Base-by-base conservation (phyloP, 805 yeast genomes). In the Cyberlindnera mrakii region DNA sequence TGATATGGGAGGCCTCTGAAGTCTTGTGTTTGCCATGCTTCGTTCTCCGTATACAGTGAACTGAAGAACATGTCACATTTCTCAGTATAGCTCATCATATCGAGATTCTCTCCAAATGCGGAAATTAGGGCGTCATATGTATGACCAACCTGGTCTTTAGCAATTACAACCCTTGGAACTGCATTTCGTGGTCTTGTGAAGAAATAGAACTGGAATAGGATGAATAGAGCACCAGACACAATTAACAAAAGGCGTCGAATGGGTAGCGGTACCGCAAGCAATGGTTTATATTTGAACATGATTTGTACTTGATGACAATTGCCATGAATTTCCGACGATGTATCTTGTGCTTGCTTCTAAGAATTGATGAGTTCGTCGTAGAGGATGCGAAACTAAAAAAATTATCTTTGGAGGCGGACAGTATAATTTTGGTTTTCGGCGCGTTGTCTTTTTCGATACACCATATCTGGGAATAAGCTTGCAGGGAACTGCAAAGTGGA, bases 41-140 rank as follows among this genome's bases (percentile, higher is more conserved):
- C 45, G 19, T 55, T 51, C 18, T 29, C 16, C n/a, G 43, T 37
- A 32, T 55, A 41, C 14, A 64, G 48, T 33, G 51, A 52, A 16
- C 52, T 46, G 43, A 65, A 65, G 50, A 63, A 65, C 2, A 54
- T 37, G 20, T 53, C 42, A 34, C 69, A 65, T 35, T 57, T 55
- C 15, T 60, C 59, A 14, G 51, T 19, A 33, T 49, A 51, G 7
- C 20, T 33, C 37, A 32, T 19, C 30, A n/a, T n/a, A 8, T 16
- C 36, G 11, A 33, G 6, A 18, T 27, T 13, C 16, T 31, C 35
- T 8, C 40, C 40, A 7, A 14, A 6, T n/a, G 30, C 16, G 3
- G 33, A 13, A 13, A 38, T 14, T 9, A 38, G 17, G 14, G 15
- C n/a, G 5, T 15, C 31, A 27, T 38, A 38, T 8, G 40, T 19